Evolutionary conservation across 768 basidiomycete genomes (phyloP).

Genomic region (Mrakia frigida): DNA sequence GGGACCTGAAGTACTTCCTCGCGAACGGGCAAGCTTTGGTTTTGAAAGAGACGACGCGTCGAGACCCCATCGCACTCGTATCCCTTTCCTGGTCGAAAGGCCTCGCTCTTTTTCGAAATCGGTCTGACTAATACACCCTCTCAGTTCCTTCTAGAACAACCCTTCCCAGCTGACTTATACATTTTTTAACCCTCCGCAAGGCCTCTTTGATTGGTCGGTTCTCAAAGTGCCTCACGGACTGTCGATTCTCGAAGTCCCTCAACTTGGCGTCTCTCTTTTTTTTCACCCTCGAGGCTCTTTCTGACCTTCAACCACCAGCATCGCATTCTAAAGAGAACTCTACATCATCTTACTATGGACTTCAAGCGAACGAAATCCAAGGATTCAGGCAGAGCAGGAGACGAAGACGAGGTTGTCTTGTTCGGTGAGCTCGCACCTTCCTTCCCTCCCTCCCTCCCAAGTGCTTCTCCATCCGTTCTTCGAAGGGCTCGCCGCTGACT

Average conservation of each 20-base stretch:
- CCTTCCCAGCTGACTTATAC: too few species aligned
- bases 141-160: too few species aligned
- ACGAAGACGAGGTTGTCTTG: background rate
- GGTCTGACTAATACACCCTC: too few species aligned
- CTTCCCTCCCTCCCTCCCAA: background rate
- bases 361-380: background rate
- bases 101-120: too few species aligned
- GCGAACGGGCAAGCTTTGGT: too few species aligned
- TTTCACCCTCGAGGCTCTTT: background rate
- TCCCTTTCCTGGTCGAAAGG: too few species aligned
- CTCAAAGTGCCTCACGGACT: background rate
- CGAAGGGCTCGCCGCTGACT: background rate
- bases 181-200: background rate
- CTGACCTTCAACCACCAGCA: background rate
- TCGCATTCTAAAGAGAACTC: background rate
- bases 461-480: background rate
- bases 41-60: too few species aligned
- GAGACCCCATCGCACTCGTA: too few species aligned
- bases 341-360: background rate
- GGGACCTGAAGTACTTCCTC: too few species aligned
- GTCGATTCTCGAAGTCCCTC: constrained; percentile 5
- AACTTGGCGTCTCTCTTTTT: background rate
- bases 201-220: background rate
- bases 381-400: background rate
- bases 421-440: constrained; percentile 3